Evolutionary conservation across 2,329 filamentous ascomycete genomes (phyloP).

Genomic region (Polychaeton citri): DNA sequence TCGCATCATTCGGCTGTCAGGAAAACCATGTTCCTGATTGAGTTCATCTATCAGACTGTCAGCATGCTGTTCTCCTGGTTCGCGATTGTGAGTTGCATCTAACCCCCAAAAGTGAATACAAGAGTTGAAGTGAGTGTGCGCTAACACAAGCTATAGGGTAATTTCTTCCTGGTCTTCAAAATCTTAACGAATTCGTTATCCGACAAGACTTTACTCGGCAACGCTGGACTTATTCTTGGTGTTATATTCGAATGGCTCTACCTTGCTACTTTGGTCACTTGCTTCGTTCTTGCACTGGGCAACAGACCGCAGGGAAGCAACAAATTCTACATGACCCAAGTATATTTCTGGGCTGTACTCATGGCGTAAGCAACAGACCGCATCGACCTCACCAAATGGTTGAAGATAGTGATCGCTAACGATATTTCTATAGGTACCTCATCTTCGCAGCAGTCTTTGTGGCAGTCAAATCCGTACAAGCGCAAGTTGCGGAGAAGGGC

Average conservation of each 20-base stretch:
- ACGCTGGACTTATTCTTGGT: conserved; percentile 64
- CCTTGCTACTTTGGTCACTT: conserved; percentile 78
- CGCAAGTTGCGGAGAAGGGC: conserved; percentile 45
- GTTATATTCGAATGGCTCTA: conserved; percentile 96
- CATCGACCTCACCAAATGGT: too few species aligned
- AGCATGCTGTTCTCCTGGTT: conserved; percentile 99
- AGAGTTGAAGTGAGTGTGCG: too few species aligned
- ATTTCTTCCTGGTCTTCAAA: conserved; percentile 98
- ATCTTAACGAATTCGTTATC: conserved; percentile 84
- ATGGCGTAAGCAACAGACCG: conserved; percentile 65
- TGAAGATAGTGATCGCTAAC: background rate
- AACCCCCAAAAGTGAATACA: too few species aligned
- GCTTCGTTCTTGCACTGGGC: conserved; percentile 86
- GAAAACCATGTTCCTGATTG: conserved; percentile 80
- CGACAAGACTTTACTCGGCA: conserved; percentile 54
- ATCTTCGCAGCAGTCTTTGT: conserved; percentile 94
- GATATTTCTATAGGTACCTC: conserved; percentile 52
- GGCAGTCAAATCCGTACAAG: conserved; percentile 71
- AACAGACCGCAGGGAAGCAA: conserved; percentile 92
- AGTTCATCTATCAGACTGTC: conserved; percentile 87
- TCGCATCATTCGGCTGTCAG: conserved; percentile 78
- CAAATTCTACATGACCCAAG: conserved; percentile 88
- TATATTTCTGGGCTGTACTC: conserved; percentile 94
- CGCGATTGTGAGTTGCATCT: conserved; percentile 55
- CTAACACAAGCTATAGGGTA: conserved; percentile 46